These are phyloP conservation scores for Solanum clarkiae DNA, from an alignment of 257 asterid species.

Conservation along the genomic window DNA sequence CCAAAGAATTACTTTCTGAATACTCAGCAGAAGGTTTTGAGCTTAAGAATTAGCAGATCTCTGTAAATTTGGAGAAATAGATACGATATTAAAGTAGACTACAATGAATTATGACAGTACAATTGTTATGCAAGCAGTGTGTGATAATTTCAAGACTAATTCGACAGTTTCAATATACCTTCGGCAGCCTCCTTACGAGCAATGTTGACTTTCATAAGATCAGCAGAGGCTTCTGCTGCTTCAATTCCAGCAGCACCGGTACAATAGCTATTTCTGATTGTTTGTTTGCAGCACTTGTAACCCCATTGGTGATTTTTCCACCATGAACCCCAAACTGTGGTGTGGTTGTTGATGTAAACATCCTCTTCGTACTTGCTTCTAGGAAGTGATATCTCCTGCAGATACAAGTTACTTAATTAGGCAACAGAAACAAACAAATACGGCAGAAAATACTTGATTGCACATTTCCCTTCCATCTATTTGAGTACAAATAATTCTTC, in stretches of 20 bases:
- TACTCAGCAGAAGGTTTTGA: not conserved
- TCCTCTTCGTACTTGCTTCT: conserved; percentile 92
- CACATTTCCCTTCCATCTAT: not conserved
- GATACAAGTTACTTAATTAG: not conserved
- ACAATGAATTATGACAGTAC: not conserved
- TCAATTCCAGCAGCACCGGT: conserved; percentile 91
- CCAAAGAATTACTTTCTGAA: not conserved
- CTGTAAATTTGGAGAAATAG: not conserved
- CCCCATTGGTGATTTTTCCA: conserved; percentile 98
- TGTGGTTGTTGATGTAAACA: conserved; percentile 59
- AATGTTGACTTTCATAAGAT: conserved; percentile 85
- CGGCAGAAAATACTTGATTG: not conserved
- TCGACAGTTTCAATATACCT: conserved; percentile 25
- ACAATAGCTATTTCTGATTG: conserved; percentile 76
- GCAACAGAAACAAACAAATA: not conserved
- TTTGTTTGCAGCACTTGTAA: conserved; percentile 82
- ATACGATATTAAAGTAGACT: not conserved
- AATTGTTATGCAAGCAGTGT: not conserved
- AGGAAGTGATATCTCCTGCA: conserved; percentile 66
- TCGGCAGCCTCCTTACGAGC: conserved; percentile 80
- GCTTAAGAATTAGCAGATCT: not conserved
- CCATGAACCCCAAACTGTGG: conserved; percentile 93
- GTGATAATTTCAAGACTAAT: not conserved
- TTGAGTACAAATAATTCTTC: not conserved
- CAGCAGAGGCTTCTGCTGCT: conserved; percentile 88